phyloP scores from a whole-genome alignment of 2,329 filamentous ascomycete species.

The Calonectria montana region DNA sequence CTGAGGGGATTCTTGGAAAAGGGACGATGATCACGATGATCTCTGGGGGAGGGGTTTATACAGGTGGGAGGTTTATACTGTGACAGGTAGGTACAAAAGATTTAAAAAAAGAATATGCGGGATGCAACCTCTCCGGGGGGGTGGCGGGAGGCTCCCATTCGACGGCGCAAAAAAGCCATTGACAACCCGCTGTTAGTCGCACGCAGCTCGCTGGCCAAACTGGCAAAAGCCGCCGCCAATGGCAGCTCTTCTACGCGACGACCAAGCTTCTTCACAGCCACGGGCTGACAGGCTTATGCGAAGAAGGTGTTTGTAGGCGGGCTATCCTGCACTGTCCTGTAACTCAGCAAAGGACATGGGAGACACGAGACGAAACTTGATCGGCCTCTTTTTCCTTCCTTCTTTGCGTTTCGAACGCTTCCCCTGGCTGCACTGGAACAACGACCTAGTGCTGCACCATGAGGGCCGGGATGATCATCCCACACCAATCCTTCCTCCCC shows the following conservation, averaged over 20 bases:
- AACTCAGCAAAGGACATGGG: neutral
- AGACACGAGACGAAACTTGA: neutral
- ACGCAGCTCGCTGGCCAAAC: neutral
- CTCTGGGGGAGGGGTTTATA: neutral
- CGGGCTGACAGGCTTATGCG: neutral
- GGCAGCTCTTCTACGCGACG: neutral
- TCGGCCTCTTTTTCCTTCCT: neutral
- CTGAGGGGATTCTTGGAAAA: neutral
- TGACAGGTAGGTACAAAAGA: neutral
- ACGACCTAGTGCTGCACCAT: neutral
- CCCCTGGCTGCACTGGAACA: neutral
- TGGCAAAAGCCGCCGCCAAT: neutral
- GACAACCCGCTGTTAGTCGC: neutral
- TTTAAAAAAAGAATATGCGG: conserved; percentile 12
- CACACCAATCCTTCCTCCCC: neutral
- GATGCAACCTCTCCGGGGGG: neutral
- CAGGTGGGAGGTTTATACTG: neutral
- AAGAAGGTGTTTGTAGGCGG: neutral
- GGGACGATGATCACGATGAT: neutral
- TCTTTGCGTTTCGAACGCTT: neutral
- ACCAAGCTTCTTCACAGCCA: conserved; percentile 2
- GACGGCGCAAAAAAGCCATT: neutral
- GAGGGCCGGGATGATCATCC: neutral
- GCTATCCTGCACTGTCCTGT: neutral
- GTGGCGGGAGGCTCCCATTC: neutral